Percentiles rank a stretch among this genome's conserved stretches.
Conservation (phyloP, 805 yeast species). For the Cyberlindnera sargentensis region DNA sequence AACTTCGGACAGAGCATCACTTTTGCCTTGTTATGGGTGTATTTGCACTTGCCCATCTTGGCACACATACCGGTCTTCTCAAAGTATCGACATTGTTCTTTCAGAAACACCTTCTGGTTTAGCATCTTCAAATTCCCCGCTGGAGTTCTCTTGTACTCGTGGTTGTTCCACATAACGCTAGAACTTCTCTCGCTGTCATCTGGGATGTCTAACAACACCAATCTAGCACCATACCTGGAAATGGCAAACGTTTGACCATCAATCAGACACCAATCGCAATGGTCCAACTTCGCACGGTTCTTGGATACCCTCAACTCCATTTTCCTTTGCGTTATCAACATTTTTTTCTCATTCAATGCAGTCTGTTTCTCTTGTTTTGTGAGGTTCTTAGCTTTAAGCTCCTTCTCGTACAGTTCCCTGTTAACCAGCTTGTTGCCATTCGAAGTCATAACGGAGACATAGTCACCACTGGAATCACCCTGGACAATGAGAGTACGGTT, state of each 20-base stretch:
- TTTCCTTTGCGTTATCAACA: conserved; percentile 11
- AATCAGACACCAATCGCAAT: conserved; percentile 38
- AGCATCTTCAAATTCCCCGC: conserved; percentile 25
- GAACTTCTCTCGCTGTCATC: neutral
- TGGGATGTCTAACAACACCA: conserved; percentile 31
- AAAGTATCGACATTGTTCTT: conserved; percentile 23
- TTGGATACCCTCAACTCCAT: conserved; percentile 18
- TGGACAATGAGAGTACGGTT: conserved; percentile 28
- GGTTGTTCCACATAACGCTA: conserved; percentile 28
- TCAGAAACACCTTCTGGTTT: conserved; percentile 16
- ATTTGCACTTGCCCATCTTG: conserved; percentile 45
- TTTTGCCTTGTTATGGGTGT: conserved; percentile 42
- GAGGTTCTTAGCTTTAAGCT: conserved; percentile 18
- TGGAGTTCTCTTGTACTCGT: conserved; percentile 20
- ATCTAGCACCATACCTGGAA: conserved; percentile 30
- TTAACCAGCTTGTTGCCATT: conserved; percentile 35
- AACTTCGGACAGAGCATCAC: conserved; percentile 49
- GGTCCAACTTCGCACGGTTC: conserved; percentile 32
- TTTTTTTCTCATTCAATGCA: conserved; percentile 17
- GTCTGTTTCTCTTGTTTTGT: conserved; percentile 20
- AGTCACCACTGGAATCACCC: conserved; percentile 16
- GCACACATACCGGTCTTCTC: conserved; percentile 34
- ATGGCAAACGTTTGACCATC: conserved; percentile 39
- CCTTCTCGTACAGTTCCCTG: conserved; percentile 29
- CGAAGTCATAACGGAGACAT: conserved; percentile 27